Evolutionary conservation across 192 early-diverging fungal genomes (phyloP).

Genomic region (Backusella mclennaniae): DNA sequence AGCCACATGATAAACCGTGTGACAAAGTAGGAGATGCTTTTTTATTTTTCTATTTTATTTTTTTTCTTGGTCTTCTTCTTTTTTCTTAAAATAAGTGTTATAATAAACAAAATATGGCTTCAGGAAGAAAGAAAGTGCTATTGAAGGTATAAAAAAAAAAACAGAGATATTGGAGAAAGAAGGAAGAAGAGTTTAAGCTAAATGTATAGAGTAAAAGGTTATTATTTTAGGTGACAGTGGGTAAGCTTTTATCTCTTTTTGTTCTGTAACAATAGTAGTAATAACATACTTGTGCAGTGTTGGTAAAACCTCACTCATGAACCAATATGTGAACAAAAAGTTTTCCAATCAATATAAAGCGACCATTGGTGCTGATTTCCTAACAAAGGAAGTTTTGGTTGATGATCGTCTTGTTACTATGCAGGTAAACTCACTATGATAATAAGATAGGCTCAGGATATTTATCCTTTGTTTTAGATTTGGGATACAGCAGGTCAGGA

Average conservation of each 20-base stretch:
- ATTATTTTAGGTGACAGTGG: conserved; percentile 85
- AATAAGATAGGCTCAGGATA: neutral
- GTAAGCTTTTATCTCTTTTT: conserved; percentile 35
- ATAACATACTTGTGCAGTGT: conserved; percentile 51
- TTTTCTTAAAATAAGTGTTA: neutral
- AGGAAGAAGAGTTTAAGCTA: neutral
- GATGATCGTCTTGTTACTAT: conserved; percentile 92
- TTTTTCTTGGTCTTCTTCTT: neutral
- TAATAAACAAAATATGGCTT: conserved; percentile 10
- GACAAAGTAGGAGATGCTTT: neutral
- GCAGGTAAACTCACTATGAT: conserved; percentile 56
- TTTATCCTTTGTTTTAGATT: conserved; percentile 55
- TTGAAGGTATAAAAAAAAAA: conserved; percentile 57
- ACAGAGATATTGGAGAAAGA: neutral
- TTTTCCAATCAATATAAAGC: conserved; percentile 99
- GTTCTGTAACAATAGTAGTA: conserved; percentile 2
- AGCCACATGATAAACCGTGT: conserved; percentile 1
- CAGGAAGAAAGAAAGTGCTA: conserved; percentile 49
- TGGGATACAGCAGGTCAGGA: conserved; percentile 99
- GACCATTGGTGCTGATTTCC: conserved; percentile 98
- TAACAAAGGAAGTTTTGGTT: conserved; percentile 96
- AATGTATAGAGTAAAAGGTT: conserved; percentile 45
- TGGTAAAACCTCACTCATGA: conserved; percentile 98
- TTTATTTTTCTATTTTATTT: neutral
- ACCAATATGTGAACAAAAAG: conserved; percentile 97